phyloP scores from a whole-genome alignment of 768 basidiomycete species.

The Kwoniella dendrophila region DNA sequence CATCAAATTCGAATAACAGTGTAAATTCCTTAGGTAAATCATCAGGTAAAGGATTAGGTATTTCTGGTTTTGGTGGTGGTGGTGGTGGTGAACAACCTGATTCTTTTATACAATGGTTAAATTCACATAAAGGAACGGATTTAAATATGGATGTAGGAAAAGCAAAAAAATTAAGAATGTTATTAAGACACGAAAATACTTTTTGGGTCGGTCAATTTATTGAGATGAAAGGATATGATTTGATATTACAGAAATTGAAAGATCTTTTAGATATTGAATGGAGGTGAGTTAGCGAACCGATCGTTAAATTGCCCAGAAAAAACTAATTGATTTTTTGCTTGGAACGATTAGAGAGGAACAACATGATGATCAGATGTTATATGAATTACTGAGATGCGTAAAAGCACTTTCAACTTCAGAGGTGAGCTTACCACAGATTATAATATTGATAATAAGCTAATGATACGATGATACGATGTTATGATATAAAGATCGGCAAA shows the following conservation, averaged over 20 bases:
- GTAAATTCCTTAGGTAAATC: slow-evolving; percentile 20
- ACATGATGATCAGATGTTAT: slow-evolving; percentile 90
- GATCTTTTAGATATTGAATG: slow-evolving; percentile 95
- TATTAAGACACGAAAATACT: slow-evolving; percentile 89
- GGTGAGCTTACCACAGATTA: slow-evolving; percentile 8
- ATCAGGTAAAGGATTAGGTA: slow-evolving; percentile 35
- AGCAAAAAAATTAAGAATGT: slow-evolving; percentile 80
- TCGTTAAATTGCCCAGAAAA: neutral
- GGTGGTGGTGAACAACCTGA: slow-evolving; percentile 47
- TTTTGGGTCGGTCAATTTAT: slow-evolving; percentile 88
- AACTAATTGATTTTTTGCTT: slow-evolving; percentile 10
- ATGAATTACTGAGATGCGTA: slow-evolving; percentile 88
- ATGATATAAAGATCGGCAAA: slow-evolving; percentile 68
- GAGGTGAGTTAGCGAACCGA: slow-evolving; percentile 66
- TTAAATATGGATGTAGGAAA: slow-evolving; percentile 75
- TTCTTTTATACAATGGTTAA: slow-evolving; percentile 38
- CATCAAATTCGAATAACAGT: slow-evolving; percentile 20
- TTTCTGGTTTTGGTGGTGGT: no score
- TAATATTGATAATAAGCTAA: neutral
- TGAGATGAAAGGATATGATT: slow-evolving; percentile 78
- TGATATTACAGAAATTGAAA: slow-evolving; percentile 77
- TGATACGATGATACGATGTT: neutral
- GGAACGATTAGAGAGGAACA: slow-evolving; percentile 89
- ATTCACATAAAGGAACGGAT: slow-evolving; percentile 39
- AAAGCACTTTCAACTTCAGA: slow-evolving; percentile 78